Base-by-base conservation (phyloP, 1,139 yeast genomes). In the Yamadazyma epiphylla region DNA sequence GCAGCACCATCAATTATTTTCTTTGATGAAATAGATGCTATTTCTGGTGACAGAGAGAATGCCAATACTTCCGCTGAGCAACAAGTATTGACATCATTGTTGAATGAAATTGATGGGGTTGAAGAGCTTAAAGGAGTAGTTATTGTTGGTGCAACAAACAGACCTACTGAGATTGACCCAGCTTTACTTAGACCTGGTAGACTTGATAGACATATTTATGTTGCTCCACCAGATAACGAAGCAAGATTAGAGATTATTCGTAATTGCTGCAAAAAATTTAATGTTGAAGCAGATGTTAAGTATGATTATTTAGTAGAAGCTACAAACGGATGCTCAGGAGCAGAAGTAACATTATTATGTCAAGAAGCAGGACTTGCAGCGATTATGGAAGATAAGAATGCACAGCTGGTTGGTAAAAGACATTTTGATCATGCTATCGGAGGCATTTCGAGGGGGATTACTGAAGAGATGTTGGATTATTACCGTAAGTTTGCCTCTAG, bases 321-420 rank as follows among this genome's bases (percentile, higher is more conserved):
- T n/a, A 84, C 96, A 0, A 91, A 83, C 0, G 97, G 97, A 0
- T 88, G 95, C 48, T 87, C 96, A 0, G 98, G 98, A 26, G 96
- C 98, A 0, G 98, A 91, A 54, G 88, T 91, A 20, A 94, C 89
- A 0, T 70, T 88, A 24, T 57, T 89, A 15, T 86, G 96, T 46
- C 97, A 89, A 52, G 97, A 91, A 53, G 96, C 97, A 0, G 98
- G 98, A 2, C 62, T 91, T 20, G 75, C 85, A 8, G 96, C 97
- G 0, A 81, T 91, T 37, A 86, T 85, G 80, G 96, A 86, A 44
- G 62, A 83, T 42, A 57, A 72, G 10, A 61, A 71, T 3, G 74
- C 86, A 5, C 52, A 54, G 1, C 46, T 48, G 8, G 95, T 91
- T 2, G 55, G 58, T 16, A 63, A 62, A 39, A 62, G 62, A 19